A percentile compares a stretch with the other conserved stretches of the same genome.
phyloP scores from a whole-genome alignment of 352 stramenopile species.

The Thalassiosira mediterranea region DNA sequence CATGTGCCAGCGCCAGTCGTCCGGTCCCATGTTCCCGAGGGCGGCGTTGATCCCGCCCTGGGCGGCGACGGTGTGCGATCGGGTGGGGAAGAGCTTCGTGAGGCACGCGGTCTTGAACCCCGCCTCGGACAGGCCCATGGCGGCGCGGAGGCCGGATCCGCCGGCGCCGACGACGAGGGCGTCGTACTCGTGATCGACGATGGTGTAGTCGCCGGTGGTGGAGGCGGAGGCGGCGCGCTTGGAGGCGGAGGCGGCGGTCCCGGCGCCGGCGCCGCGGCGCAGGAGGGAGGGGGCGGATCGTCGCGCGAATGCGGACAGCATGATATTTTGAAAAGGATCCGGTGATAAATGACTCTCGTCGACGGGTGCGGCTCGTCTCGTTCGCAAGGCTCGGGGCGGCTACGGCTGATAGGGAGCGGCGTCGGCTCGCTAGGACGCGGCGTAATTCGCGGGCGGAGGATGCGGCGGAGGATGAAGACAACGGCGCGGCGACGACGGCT shows the following conservation, averaged over 20 bases:
- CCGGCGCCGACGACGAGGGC: conserved; percentile 94
- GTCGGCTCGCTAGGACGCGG: too few species aligned
- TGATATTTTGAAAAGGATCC: too few species aligned
- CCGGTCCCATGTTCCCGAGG: conserved; percentile 94
- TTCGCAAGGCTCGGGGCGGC: too few species aligned
- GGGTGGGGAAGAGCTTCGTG: conserved; percentile 97
- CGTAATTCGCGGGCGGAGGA: too few species aligned
- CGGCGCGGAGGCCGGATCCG: conserved; percentile 89
- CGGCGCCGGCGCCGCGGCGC: conserved; percentile 2
- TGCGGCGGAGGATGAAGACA: too few species aligned
- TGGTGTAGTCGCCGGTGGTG: conserved; percentile 77
- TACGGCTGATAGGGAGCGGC: too few species aligned
- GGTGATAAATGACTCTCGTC: too few species aligned
- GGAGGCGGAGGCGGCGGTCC: too few species aligned
- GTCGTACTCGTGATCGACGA: conserved; percentile 96
- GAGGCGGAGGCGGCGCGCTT: conserved; percentile 17
- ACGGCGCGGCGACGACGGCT: too few species aligned
- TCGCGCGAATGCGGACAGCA: too few species aligned
- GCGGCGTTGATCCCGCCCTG: conserved; percentile 97
- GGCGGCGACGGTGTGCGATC: conserved; percentile 94
- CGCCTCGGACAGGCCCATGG: conserved; percentile 91
- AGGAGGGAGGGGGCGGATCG: too few species aligned
- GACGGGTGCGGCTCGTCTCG: too few species aligned
- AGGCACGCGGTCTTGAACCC: conserved; percentile 97
- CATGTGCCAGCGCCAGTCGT: conserved; percentile 96